These are phyloP conservation scores for Aureobasidium sp. DNA, from an alignment of 2,329 filamentous ascomycete genomes.

Conservation along the genomic window DNA sequence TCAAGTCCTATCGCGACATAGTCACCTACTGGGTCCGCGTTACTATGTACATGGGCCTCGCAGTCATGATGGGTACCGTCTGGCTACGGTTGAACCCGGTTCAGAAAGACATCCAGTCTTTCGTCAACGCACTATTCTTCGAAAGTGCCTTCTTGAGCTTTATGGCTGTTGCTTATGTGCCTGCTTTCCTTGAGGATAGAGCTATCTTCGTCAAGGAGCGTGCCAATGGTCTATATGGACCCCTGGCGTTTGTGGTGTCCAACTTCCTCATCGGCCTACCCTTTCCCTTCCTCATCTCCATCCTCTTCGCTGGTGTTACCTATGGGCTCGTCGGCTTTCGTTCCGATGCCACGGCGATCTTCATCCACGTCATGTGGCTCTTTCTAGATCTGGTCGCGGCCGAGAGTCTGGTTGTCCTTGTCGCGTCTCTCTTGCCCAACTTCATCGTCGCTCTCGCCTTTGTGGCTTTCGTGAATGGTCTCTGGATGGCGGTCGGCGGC, in stretches of 20 bases:
- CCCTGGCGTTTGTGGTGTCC: conserved; percentile 59
- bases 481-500: conserved; percentile 79
- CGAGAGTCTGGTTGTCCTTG: conserved; percentile 69
- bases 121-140: conserved; percentile 64
- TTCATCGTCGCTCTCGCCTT: conserved; percentile 72
- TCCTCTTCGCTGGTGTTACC: conserved; percentile 64
- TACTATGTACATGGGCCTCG: conserved; percentile 68
- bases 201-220: conserved; percentile 64
- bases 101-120: conserved; percentile 66
- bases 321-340: conserved; percentile 76
- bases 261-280: conserved; percentile 77
- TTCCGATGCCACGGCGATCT: conserved; percentile 56
- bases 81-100: conserved; percentile 62
- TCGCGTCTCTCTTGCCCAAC: conserved; percentile 61
- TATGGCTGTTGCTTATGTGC: conserved; percentile 65
- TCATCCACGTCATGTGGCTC: conserved; percentile 72
- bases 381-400: conserved; percentile 77
- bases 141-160: conserved; percentile 40
- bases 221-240: conserved; percentile 68
- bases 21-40: conserved; percentile 72
- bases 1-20: conserved; percentile 74
- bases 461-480: conserved; percentile 72
- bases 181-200: conserved; percentile 69
- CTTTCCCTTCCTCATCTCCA: conserved; percentile 65
- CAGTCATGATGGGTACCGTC: conserved; percentile 79